Percentiles rank a stretch among this genome's conserved stretches.
These are phyloP conservation scores for Apostasia shenzhenica DNA, from an alignment of 106 monocot species.

Conservation along the genomic window DNA sequence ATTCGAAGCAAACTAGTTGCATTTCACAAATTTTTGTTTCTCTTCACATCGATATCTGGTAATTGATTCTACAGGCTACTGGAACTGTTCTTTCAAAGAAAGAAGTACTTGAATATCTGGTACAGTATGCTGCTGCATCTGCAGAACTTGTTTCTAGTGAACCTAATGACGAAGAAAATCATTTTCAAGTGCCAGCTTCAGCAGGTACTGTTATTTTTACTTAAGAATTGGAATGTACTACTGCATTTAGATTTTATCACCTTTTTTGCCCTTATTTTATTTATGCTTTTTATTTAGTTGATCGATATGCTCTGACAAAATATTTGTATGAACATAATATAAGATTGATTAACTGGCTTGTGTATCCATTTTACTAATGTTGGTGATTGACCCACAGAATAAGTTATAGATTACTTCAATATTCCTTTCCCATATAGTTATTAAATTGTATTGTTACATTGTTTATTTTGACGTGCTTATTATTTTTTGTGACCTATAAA, in stretches of 20 bases:
- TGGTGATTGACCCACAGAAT: too few relatives aligned
- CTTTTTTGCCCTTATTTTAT: conserved; percentile 6
- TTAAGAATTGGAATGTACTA: too few relatives aligned
- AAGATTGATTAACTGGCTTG: too few relatives aligned
- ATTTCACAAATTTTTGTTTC: background rate
- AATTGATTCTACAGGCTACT: conserved; percentile 34
- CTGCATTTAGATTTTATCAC: background rate
- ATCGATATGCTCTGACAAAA: background rate
- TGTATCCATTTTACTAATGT: too few relatives aligned
- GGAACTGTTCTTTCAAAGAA: conserved; percentile 46
- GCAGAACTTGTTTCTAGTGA: conserved; percentile 39
- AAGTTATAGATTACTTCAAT: too few relatives aligned
- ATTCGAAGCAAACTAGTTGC: too few relatives aligned
- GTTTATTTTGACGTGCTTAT: too few relatives aligned
- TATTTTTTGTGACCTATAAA: too few relatives aligned
- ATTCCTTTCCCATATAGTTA: too few relatives aligned
- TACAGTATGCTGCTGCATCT: conserved; percentile 54
- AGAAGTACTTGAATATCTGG: conserved; percentile 47
- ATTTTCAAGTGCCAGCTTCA: conserved; percentile 3
- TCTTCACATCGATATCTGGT: background rate
- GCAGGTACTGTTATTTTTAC: conserved; percentile 16
- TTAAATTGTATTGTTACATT: too few relatives aligned
- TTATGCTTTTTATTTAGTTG: background rate
- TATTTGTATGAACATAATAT: too few relatives aligned
- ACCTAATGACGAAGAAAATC: conserved; percentile 24